Evolutionary conservation across 352 stramenopile genomes (phyloP), one percentile per base, ranked within the genome.

Genomic region (Phytophthora citrophthora): DNA sequence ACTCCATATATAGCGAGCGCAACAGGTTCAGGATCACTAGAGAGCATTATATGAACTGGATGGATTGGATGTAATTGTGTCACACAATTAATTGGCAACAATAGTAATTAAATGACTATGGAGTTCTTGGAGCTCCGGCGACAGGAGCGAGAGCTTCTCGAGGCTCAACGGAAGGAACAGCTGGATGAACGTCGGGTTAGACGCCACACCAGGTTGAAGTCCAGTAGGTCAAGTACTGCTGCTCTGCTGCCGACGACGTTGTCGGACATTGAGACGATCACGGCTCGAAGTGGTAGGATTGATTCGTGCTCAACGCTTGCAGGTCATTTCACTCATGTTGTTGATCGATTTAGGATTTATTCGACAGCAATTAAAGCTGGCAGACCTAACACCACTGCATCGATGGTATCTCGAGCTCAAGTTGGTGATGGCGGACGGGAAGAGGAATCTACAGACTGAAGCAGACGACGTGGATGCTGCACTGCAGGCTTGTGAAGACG

Each of bases 371-470:
- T 61, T 88, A 11, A 31, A 47, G 4, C 13, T 43, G 0, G 4
- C 34, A 4, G 13, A 16, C 9, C 24, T 86, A 32, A 81, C 66
- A 12, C 64, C 56, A 23, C 63, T 92, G 4, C 48, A 73, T 27
- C 66, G 74, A 23, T 87, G 74, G 77, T 58, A 70, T 51, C 32
- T 74, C 29, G 41, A 88, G 56, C 62, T 91, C 9, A 58, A 85
- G 47, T 32, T 88, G 9, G 16, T 83, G 27, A 49, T 52, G 6
- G 54, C 49, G n/a, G 47, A 74, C 43, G 39, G 54, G 10, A 26
- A 10, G 16, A 38, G 58, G 45, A 45, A 40, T 38, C n/a, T 44
- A 13, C 39, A 27, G 5, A 24, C 4, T 12, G 12, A 7, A 15
- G 24, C 18, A 5, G n/a, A 61, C 23, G 43, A 66, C 9, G 16